Evolutionary conservation across 176 grass and related monocot genomes (phyloP).

Genomic region (barley (Hordeum vulgare)): MorexV3_pseudomolecules_assembly NC_058520.1:587241126-587241625

Average conservation of each 20-base stretch:
- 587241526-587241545: not conserved
- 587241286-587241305: not conserved
- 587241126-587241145: not conserved
- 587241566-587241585: not conserved
- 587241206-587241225: not conserved
- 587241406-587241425: not conserved
- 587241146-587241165: not conserved
- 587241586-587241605: not conserved
- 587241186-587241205: not conserved
- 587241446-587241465: too few species aligned
- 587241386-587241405: not conserved
- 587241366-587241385: not conserved
- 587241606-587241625: not conserved
- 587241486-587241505: too few species aligned
- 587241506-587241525: not conserved
- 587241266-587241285: not conserved
- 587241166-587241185: not conserved
- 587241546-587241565: not conserved
- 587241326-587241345: not conserved
- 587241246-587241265: not conserved
- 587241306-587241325: not conserved
- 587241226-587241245: not conserved
- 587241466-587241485: too few species aligned
- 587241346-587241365: not conserved
- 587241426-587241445: too few species aligned